Conservation (phyloP, 1,139 yeast species). For the Hyphopichia pseudoburtonii region DNA sequence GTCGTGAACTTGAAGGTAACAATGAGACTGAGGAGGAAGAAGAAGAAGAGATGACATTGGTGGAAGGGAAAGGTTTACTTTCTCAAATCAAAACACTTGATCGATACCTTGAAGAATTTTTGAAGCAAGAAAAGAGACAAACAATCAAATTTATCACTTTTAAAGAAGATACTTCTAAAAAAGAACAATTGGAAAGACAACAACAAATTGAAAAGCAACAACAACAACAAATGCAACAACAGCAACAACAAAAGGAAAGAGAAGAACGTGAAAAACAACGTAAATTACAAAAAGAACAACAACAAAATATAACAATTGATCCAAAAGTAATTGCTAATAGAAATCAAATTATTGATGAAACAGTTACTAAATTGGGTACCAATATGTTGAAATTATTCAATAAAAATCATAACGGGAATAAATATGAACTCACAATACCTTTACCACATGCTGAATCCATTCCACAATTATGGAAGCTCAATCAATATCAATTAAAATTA, state of each 20-base stretch:
- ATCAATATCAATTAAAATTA: conserved; percentile 16
- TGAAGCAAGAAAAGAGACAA: conserved; percentile 59
- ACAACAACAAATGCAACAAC: neutral
- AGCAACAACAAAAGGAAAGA: conserved; percentile 1
- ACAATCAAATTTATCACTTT: conserved; percentile 29
- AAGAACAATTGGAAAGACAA: neutral
- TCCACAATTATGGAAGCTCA: conserved; percentile 22
- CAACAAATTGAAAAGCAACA: conserved; percentile 1
- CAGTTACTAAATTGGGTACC: conserved; percentile 22
- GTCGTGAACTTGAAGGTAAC: conserved; percentile 9
- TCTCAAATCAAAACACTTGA: conserved; percentile 60
- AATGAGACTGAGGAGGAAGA: too few species aligned
- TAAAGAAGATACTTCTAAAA: conserved; percentile 9
- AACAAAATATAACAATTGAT: conserved; percentile 6
- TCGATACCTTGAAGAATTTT: conserved; percentile 54
- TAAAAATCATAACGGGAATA: conserved; percentile 14
- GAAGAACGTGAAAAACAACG: neutral
- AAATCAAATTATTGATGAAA: conserved; percentile 19
- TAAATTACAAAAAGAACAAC: conserved; percentile 1
- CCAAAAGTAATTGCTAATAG: conserved; percentile 14
- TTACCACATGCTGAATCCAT: conserved; percentile 13
- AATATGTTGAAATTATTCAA: conserved; percentile 25
- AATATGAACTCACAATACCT: conserved; percentile 24
- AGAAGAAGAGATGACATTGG: conserved; percentile 28
- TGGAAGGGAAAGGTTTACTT: conserved; percentile 48